Conservation (phyloP, 805 yeast genomes). For the Wickerhamiella sorbophila region DNA sequence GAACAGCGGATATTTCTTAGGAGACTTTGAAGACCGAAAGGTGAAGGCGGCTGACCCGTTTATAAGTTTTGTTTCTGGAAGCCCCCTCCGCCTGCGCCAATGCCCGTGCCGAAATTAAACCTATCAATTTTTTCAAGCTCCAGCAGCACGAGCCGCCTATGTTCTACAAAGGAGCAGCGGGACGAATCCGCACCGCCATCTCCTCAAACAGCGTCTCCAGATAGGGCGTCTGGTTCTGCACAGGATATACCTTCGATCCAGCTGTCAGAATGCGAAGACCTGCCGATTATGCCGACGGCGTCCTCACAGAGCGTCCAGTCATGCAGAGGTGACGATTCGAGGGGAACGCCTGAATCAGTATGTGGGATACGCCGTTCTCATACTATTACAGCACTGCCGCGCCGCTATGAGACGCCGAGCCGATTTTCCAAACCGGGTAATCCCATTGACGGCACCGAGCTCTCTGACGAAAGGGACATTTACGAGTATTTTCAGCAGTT, state of each 20-base stretch:
- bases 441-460: background rate
- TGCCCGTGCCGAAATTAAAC: background rate
- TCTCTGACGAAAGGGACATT: background rate
- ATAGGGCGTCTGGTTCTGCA: background rate
- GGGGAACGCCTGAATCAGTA: too few relatives aligned
- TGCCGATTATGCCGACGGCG: too few relatives aligned
- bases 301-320: too few relatives aligned
- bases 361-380: too few relatives aligned
- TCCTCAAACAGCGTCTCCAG: background rate
- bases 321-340: too few relatives aligned
- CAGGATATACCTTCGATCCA: background rate
- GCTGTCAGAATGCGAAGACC: too few relatives aligned
- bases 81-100: background rate
- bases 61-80: too few relatives aligned
- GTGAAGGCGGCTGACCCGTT: too few relatives aligned
- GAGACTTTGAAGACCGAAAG: too few relatives aligned
- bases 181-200: background rate
- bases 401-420: background rate
- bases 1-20: too few relatives aligned
- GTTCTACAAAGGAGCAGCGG: background rate
- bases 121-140: background rate
- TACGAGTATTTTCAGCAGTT: background rate
- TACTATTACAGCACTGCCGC: too few relatives aligned
- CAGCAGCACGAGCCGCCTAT: background rate
- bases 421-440: background rate